Evolutionary conservation across 1,139 yeast genomes (phyloP).

Genomic region (Magnusiomyces paraingens): DNA sequence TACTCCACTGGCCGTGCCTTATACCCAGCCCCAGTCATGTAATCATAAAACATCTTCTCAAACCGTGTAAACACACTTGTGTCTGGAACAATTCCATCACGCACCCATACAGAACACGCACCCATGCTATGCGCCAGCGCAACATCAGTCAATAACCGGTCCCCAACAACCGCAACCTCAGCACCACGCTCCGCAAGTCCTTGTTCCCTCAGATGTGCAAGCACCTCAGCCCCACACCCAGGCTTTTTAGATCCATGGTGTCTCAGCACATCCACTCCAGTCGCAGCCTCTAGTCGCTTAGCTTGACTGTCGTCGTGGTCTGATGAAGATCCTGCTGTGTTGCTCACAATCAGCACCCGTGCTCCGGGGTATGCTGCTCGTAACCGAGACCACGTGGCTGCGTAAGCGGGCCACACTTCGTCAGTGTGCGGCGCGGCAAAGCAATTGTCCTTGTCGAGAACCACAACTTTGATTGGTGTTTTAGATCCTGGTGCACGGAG

Average conservation of each 20-base stretch:
- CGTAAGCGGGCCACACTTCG: conserved; percentile 71
- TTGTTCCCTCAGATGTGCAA: conserved; percentile 45
- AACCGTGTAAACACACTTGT: conserved; percentile 41
- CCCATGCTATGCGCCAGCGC: conserved; percentile 95
- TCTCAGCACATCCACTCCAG: conserved; percentile 72
- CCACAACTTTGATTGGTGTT: conserved; percentile 60
- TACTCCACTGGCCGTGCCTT: not conserved
- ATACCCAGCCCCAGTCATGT: conserved; percentile 12
- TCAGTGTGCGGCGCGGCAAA: conserved; percentile 81
- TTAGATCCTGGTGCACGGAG: conserved; percentile 22
- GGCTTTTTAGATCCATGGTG: conserved; percentile 80
- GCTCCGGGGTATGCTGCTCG: conserved; percentile 52
- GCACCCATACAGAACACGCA: conserved; percentile 75
- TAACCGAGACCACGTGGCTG: conserved; percentile 49
- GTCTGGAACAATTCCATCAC: conserved; percentile 63
- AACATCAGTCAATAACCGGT: conserved; percentile 82
- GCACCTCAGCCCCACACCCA: conserved; percentile 71
- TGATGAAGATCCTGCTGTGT: conserved; percentile 87
- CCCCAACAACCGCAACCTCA: conserved; percentile 84
- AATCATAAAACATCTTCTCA: conserved; percentile 24
- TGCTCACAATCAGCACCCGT: conserved; percentile 71
- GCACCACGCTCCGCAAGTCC: conserved; percentile 42
- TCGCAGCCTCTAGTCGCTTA: conserved; percentile 48
- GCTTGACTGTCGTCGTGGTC: conserved; percentile 64
- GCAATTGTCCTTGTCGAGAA: conserved; percentile 92